A percentile compares a stretch with the other conserved stretches of the same genome.
Conservation (phyloP, 2,329 filamentous ascomycete species). For the Daldinia sp. region DNA sequence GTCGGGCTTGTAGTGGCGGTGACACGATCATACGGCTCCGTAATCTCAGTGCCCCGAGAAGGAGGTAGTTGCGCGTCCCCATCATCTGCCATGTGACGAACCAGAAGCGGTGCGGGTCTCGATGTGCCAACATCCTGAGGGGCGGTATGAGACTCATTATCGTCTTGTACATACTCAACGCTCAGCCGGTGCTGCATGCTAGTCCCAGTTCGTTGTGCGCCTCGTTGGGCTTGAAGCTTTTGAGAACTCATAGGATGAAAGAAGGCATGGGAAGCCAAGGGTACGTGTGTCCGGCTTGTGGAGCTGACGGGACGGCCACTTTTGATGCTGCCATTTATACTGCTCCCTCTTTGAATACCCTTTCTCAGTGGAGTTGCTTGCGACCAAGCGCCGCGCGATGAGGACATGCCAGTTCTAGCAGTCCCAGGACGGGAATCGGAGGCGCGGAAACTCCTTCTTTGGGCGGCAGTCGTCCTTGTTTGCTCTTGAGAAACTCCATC, state of each 20-base stretch:
- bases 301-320: slow-evolving; percentile 72
- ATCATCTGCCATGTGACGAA: slow-evolving; percentile 56
- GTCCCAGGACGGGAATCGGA: slow-evolving; percentile 68
- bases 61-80: slow-evolving; percentile 70
- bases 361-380: slow-evolving; percentile 68
- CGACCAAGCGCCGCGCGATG: slow-evolving; percentile 63
- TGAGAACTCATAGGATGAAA: slow-evolving; percentile 98
- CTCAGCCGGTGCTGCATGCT: slow-evolving; percentile 55
- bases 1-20: slow-evolving; percentile 82
- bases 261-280: slow-evolving; percentile 89
- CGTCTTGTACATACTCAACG: slow-evolving; percentile 51
- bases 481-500: slow-evolving; percentile 52
- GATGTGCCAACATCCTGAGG: slow-evolving; percentile 70
- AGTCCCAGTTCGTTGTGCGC: slow-evolving; percentile 62
- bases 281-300: slow-evolving; percentile 86
- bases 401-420: slow-evolving; percentile 65
- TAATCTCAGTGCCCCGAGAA: slow-evolving; percentile 85
- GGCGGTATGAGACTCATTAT: slow-evolving; percentile 61
- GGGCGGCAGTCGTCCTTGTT: slow-evolving; percentile 44
- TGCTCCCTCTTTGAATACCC: slow-evolving; percentile 59
- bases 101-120: slow-evolving; percentile 50
- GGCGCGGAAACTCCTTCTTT: slow-evolving; percentile 54
- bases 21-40: slow-evolving; percentile 77
- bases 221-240: slow-evolving; percentile 89
- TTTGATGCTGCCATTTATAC: slow-evolving; percentile 56